Conservation (phyloP, 108 stramenopile species). For the Cyclostephanos tholiformis region DNA sequence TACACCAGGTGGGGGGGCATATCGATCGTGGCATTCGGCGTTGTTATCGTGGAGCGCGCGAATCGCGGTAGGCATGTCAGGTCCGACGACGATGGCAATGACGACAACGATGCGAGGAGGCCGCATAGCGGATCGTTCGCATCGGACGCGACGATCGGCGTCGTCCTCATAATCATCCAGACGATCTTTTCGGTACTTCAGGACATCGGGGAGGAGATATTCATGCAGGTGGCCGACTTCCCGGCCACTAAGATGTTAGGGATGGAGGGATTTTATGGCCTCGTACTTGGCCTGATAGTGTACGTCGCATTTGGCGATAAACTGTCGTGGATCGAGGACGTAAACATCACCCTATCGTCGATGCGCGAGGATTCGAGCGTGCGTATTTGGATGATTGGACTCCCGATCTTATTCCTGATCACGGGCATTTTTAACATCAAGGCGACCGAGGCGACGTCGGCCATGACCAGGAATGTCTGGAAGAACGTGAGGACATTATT, state of each 20-base stretch:
- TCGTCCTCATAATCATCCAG: constrained; percentile 42
- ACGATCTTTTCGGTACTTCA: constrained; percentile 43
- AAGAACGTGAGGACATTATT: constrained; percentile 48
- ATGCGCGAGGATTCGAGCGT: background rate
- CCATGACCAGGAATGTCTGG: constrained; percentile 65
- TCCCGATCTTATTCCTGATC: constrained; percentile 19
- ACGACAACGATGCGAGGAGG: constrained; percentile 6
- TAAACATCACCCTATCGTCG: constrained; percentile 7
- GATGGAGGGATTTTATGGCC: constrained; percentile 49
- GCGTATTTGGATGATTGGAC: constrained; percentile 5
- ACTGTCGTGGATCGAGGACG: constrained; percentile 13
- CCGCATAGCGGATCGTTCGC: background rate
- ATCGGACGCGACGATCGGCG: constrained; percentile 29
- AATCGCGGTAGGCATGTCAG: constrained; percentile 6
- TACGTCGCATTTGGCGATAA: constrained; percentile 16
- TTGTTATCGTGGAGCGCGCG: constrained; percentile 29
- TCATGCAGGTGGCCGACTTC: constrained; percentile 54
- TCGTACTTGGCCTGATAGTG: constrained; percentile 30
- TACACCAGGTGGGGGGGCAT: constrained; percentile 46
- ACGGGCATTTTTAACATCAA: constrained; percentile 56
- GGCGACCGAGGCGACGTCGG: constrained; percentile 48
- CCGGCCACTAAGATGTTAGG: constrained; percentile 50
- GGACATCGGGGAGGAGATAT: constrained; percentile 53
- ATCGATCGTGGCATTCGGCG: constrained; percentile 30
- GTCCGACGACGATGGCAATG: constrained; percentile 1